Evolutionary conservation across 176 grass and related monocot genomes (phyloP), one percentile per base, ranked within the genome.

Genomic region (Oryza australiensis): DNA sequence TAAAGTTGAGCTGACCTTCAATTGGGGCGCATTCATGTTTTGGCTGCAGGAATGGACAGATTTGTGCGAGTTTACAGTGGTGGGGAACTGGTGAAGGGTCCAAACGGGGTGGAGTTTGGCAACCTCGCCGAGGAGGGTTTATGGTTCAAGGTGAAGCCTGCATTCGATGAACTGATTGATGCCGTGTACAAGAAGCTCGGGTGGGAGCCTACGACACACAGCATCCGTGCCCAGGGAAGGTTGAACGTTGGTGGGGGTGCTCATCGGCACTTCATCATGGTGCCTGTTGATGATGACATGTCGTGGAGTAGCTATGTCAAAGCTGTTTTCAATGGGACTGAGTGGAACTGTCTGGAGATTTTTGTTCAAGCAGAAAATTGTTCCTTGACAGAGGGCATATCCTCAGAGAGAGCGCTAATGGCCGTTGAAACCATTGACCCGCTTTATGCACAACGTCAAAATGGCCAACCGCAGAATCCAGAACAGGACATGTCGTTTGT

Each of bases 281-380:
- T 80, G 42, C 84, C 84, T 41, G 42, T 80, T 1, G 3, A 72
- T 0, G 60, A 80, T 3, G 69, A 80, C 0, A 66, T 86, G 76
- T 80, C 84, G 11, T 86, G 76, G 76, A 80, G 68, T 66, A 86
- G 70, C 84, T 86, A 86, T 73, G 84, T 86, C 30, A 86, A 86
- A n/a, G 84, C 84, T 20, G 76, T 86, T 86, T 86, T 86, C 76
- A 86, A 80, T 3, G 76, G 84, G 57, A 86, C 59, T 6, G 84
- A 86, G 32, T 86, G 84, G 84, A 80, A 86, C 73, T 80, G 76
- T 63, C 68, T 86, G 18, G 84, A 86, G 30, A 78, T 86, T 66
- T 86, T 73, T 86, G 84, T 80, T 57, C 76, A 86, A 78, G 43
- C n/a, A 64, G 83, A 85, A 62, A 53, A 32, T 8, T 2, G 1